phyloP scores from a whole-genome alignment of 805 yeast genomes.

The Cyberlindnera maclurae region DNA sequence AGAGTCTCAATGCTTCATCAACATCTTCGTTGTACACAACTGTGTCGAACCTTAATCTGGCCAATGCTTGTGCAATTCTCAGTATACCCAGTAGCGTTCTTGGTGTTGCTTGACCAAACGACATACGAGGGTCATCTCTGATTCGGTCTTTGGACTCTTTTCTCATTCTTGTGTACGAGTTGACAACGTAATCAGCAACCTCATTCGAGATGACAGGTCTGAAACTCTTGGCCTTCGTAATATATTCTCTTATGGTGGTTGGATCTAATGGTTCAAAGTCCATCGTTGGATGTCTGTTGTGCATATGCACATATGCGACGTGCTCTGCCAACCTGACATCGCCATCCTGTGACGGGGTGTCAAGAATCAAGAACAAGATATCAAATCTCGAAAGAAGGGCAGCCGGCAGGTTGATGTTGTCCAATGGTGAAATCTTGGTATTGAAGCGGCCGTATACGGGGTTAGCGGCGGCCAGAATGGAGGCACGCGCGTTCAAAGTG shows the following conservation, averaged over 20 bases:
- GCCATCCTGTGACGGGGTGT: slow-evolving; percentile 80
- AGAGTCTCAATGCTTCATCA: slow-evolving; percentile 88
- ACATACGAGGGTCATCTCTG: slow-evolving; percentile 52
- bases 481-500: slow-evolving; percentile 89
- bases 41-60: slow-evolving; percentile 77
- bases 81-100: slow-evolving; percentile 87
- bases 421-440: slow-evolving; percentile 93
- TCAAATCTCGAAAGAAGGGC: slow-evolving; percentile 96
- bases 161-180: slow-evolving; percentile 82
- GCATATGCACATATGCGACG: slow-evolving; percentile 93
- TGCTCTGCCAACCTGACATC: slow-evolving; percentile 90
- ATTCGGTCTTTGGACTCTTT: slow-evolving; percentile 82
- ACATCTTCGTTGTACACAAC: slow-evolving; percentile 73
- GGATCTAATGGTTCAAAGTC: slow-evolving; percentile 74
- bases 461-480: slow-evolving; percentile 96
- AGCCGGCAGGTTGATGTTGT: slow-evolving; percentile 95
- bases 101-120: slow-evolving; percentile 91
- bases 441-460: slow-evolving; percentile 96
- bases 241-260: slow-evolving; percentile 74
- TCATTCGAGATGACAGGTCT: slow-evolving; percentile 80
- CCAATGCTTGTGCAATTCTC: slow-evolving; percentile 91
- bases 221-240: slow-evolving; percentile 75
- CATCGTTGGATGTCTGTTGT: slow-evolving; percentile 75
- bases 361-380: slow-evolving; percentile 96
- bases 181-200: slow-evolving; percentile 82